Evolutionary conservation across 1,284 basidiomycete genomes (phyloP), one percentile per base, ranked within the genome.

Genomic region (Neolentinus lepideus): DNA sequence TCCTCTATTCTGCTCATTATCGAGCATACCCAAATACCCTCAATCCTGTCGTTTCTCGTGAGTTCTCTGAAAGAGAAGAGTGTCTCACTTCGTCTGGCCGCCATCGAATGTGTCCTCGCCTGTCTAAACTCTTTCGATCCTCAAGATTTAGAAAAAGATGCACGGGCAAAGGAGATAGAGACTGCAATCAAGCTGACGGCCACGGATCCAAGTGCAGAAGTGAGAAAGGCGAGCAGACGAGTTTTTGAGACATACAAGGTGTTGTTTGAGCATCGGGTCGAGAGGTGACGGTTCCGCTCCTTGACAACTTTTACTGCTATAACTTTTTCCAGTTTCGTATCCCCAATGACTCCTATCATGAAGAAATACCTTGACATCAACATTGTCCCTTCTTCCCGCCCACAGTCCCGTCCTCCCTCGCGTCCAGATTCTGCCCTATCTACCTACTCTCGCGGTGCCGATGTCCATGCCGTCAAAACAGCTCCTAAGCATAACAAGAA

Each of bases 301-400:
- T 59, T 56, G 21, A 52, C 14, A 36, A 19, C 6, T 11, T 27
- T 11, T 27, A 27, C 59, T 35, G 33, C 64, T 47, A 58, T 54
- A 54, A 58, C 24, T 31, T 35, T 25, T 12, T 54, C 21, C 60
- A 92, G 91, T 51, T 92, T 93, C 63, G 77, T 80, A 14, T 75
- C 75, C 2, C 89, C 89, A 3, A 75, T 93, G 21, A 85, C 87
- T 1, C 90, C 91, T 2, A 85, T 81, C 1, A 83, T 83, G 55
- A 85, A 79, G 62, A 90, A 90, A 67, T 92, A 92, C 66, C 80
- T 93, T 2, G 83, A 88, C 58, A 75, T 92, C 53, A 77, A 77
- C 57, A 24, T 63, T 4, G 47, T 68, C 68, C 3, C 52, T 51
- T 3, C 60, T 60, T 48, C 58, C 56, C 33, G 53, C 31, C 57